These are phyloP conservation scores for Xerocomellus dryophilus DNA, from an alignment of 768 basidiomycete genomes.

Conservation along the genomic window DNA sequence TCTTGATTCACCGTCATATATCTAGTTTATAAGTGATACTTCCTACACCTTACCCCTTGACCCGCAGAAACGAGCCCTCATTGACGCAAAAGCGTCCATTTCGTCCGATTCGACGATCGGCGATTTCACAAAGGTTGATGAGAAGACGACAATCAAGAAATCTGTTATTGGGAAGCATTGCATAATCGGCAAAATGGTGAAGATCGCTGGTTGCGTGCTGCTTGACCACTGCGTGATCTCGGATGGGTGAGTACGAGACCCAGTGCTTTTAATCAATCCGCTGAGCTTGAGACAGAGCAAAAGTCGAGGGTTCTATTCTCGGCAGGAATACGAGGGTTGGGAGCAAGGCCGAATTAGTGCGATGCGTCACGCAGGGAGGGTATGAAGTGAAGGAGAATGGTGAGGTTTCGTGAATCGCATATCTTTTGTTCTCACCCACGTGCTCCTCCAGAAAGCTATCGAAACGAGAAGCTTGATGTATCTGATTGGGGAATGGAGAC, in stretches of 20 bases:
- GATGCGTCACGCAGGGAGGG: constrained; percentile 73
- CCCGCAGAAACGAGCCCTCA: constrained; percentile 60
- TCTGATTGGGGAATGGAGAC: constrained; percentile 51
- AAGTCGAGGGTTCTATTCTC: constrained; percentile 72
- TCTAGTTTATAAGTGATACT: constrained; percentile 47
- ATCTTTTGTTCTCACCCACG: not conserved
- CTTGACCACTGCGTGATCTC: constrained; percentile 87
- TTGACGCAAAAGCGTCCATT: constrained; percentile 80
- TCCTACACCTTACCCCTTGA: constrained; percentile 57
- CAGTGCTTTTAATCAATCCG: not conserved
- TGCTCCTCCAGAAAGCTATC: constrained; percentile 43
- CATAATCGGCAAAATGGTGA: constrained; percentile 79
- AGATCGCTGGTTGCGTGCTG: constrained; percentile 76
- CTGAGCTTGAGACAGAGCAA: constrained; percentile 47
- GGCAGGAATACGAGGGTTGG: constrained; percentile 75
- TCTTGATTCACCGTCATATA: constrained; percentile 14
- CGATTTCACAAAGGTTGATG: constrained; percentile 77
- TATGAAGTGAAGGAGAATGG: constrained; percentile 70
- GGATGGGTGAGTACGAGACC: constrained; percentile 58
- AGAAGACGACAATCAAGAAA: constrained; percentile 76
- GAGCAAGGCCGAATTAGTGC: constrained; percentile 59
- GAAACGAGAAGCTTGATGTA: constrained; percentile 54
- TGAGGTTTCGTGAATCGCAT: constrained; percentile 25
- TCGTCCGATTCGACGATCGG: constrained; percentile 81
- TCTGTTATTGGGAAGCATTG: constrained; percentile 81